These are phyloP conservation scores for Cyberlindnera samutprakarnensis DNA, from an alignment of 805 yeast species.

Conservation along the genomic window DNA sequence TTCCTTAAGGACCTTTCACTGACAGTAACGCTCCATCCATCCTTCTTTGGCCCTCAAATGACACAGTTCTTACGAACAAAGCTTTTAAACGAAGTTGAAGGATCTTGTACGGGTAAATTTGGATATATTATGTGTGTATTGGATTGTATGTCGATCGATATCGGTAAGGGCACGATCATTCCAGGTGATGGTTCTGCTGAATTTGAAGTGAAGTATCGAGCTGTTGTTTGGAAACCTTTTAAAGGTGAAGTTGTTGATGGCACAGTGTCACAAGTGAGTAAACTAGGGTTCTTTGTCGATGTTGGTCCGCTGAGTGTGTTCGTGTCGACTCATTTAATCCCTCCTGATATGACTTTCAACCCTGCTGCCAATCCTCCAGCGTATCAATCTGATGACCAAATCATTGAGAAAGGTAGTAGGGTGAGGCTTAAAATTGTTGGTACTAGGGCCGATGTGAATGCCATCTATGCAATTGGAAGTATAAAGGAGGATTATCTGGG, in stretches of 20 bases:
- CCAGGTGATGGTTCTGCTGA: constrained; percentile 94
- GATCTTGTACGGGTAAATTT: constrained; percentile 97
- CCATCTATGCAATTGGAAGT: constrained; percentile 95
- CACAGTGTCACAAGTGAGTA: constrained; percentile 86
- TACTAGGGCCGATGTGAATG: constrained; percentile 94
- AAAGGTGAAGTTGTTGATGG: constrained; percentile 99
- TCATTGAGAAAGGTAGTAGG: constrained; percentile 88
- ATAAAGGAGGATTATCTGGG: constrained; percentile 97
- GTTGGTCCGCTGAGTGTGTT: constrained; percentile 96
- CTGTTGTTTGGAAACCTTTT: constrained; percentile 97
- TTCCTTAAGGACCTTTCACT: constrained; percentile 79
- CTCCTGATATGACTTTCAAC: constrained; percentile 86
- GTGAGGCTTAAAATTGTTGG: constrained; percentile 95
- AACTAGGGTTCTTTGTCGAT: constrained; percentile 95
- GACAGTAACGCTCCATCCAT: constrained; percentile 90
- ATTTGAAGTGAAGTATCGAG: constrained; percentile 91
- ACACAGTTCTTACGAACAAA: constrained; percentile 86
- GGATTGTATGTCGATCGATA: constrained; percentile 90
- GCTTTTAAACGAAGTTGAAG: constrained; percentile 91
- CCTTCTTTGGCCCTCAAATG: constrained; percentile 97
- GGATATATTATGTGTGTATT: constrained; percentile 95
- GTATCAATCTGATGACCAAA: constrained; percentile 89
- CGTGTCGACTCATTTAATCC: constrained; percentile 90
- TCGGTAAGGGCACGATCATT: constrained; percentile 86
- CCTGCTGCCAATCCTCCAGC: constrained; percentile 99